Percentiles rank a stretch among this genome's conserved stretches.
Conservation (phyloP, 345 rosid genomes). For the Erysimum cheiranthoides region DNA sequence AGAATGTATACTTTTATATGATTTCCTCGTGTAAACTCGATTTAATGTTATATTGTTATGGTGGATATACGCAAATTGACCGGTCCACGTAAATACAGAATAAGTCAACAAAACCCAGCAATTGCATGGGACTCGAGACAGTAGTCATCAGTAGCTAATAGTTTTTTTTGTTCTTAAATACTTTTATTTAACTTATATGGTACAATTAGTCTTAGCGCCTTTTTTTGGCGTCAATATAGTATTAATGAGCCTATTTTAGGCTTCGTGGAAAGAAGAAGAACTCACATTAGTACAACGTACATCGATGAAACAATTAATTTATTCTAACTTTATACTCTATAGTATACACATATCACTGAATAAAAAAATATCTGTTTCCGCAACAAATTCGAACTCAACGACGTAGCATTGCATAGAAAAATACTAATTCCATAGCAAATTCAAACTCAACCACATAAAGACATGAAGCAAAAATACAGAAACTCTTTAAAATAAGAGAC, state of each 20-base stretch:
- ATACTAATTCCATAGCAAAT: background rate
- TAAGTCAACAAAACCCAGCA: constrained; percentile 40
- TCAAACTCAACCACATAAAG: constrained; percentile 25
- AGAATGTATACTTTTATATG: too few species aligned
- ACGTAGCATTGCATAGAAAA: background rate
- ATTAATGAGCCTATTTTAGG: constrained; percentile 26
- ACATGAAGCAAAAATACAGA: constrained; percentile 4
- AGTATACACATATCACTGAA: background rate
- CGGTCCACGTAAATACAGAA: constrained; percentile 15
- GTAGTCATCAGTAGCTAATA: constrained; percentile 37
- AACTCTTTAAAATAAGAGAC: background rate
- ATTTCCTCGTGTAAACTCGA: constrained; percentile 2
- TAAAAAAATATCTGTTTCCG: background rate
- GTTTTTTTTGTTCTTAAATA: background rate
- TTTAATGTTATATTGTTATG: background rate
- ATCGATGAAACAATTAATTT: constrained; percentile 7
- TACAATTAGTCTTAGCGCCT: constrained; percentile 33
- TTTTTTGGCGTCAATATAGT: constrained; percentile 27
- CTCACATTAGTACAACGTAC: constrained; percentile 5
- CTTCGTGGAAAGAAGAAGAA: constrained; percentile 32
- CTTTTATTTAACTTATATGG: constrained; percentile 28
- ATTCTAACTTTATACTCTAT: background rate
- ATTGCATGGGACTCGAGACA: constrained; percentile 50
- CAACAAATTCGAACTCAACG: background rate
- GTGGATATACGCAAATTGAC: constrained; percentile 21